These are phyloP conservation scores for Miscanthus sacchariflorus DNA, from an alignment of 202 grass and related monocot species.

Conservation along the genomic window DNA sequence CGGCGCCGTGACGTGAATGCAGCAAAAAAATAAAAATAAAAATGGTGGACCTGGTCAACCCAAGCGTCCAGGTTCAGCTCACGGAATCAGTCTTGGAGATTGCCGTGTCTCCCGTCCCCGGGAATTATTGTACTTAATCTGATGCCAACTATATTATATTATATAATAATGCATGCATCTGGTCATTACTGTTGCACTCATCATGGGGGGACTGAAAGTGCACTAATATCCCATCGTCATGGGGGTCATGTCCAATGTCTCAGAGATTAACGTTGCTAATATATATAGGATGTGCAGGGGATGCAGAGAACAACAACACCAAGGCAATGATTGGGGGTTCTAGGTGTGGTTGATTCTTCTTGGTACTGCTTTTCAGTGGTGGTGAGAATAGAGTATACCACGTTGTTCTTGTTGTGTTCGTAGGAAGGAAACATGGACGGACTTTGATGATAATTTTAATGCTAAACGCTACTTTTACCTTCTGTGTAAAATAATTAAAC, in stretches of 20 bases:
- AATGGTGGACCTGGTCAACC: not conserved
- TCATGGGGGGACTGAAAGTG: not conserved
- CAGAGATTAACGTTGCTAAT: not conserved
- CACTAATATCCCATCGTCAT: not conserved
- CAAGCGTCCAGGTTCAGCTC: conserved; percentile 20
- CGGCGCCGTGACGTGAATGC: not conserved
- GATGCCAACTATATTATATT: not conserved
- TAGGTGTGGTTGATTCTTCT: not conserved
- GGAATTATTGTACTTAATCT: not conserved
- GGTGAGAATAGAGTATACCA: not conserved
- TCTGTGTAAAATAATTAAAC: too few relatives aligned
- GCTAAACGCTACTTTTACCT: not conserved
- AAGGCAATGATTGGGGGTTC: not conserved
- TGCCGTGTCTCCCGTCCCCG: not conserved
- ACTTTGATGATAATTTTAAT: not conserved
- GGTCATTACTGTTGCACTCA: not conserved
- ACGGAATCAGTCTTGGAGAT: conserved; percentile 30
- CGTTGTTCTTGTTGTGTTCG: not conserved
- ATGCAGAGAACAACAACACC: not conserved
- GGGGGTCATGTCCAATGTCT: not conserved
- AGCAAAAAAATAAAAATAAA: not conserved
- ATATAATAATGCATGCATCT: conserved; percentile 10
- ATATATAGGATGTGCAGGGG: too few relatives aligned
- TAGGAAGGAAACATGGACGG: not conserved
- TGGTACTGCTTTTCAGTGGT: not conserved